Percentiles rank a stretch among this genome's conserved stretches.
These are phyloP conservation scores for Fusarium stilboides DNA, from an alignment of 2,329 filamentous ascomycete genomes.

Conservation along the genomic window DNA sequence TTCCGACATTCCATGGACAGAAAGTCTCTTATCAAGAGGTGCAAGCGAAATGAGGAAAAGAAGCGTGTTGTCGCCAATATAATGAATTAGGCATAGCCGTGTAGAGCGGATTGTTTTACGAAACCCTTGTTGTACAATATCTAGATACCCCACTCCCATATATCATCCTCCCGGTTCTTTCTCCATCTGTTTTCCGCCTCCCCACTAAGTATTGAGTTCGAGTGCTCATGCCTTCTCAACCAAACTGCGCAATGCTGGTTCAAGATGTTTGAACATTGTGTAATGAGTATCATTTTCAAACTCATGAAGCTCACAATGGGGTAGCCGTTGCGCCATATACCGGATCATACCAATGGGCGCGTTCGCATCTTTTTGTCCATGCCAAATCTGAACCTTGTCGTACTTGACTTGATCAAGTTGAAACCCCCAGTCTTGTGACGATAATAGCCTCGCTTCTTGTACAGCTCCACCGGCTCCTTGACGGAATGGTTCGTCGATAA, in stretches of 20 bases:
- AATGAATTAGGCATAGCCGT: not conserved
- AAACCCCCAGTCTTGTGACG: slow-evolving; percentile 51
- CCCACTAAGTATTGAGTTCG: not conserved
- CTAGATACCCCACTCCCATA: not conserved
- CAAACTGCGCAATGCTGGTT: slow-evolving; percentile 21
- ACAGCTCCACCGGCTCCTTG: slow-evolving; percentile 49
- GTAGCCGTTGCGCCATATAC: slow-evolving; percentile 56
- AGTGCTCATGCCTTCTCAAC: no score
- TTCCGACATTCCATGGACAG: rapidly evolving
- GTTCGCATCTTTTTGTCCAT: slow-evolving; percentile 53
- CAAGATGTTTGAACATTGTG: slow-evolving; percentile 48
- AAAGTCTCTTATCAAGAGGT: rapidly evolving
- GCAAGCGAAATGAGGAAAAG: not conserved
- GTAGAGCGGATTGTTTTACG: rapidly evolving
- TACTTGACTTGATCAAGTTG: slow-evolving; percentile 49
- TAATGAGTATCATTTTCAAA: slow-evolving; percentile 55
- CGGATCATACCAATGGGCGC: slow-evolving; percentile 54
- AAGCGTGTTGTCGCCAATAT: not conserved
- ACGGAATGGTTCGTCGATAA: slow-evolving; percentile 51
- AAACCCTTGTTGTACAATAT: not conserved
- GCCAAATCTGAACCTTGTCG: slow-evolving; percentile 52
- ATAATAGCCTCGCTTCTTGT: slow-evolving; percentile 52
- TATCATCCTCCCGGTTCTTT: not conserved
- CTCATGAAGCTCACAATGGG: slow-evolving; percentile 53
- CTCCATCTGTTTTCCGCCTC: rapidly evolving